Conservation (phyloP, 345 rosid genomes). For the Dipteronia sinensis region DNA sequence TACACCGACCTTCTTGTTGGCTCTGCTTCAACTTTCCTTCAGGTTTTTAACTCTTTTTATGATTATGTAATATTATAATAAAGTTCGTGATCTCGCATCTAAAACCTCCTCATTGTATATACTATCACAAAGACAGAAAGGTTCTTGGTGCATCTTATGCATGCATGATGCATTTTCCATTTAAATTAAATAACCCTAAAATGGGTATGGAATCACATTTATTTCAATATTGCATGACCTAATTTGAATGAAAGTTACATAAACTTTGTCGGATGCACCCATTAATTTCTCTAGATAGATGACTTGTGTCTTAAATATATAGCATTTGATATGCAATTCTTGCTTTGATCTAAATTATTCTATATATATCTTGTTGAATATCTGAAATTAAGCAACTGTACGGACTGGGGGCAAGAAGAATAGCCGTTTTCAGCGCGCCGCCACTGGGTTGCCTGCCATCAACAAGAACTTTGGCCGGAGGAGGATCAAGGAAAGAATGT, state of each 20-base stretch:
- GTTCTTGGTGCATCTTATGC: too few species aligned
- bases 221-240: neutral
- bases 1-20: slow-evolving; percentile 39
- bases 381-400: slow-evolving; percentile 38
- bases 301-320: too few species aligned
- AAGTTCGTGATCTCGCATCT: too few species aligned
- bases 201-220: neutral
- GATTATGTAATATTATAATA: too few species aligned
- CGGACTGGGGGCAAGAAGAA: slow-evolving; percentile 44
- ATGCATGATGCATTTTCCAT: too few species aligned
- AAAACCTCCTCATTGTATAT: too few species aligned
- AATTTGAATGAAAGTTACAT: too few species aligned
- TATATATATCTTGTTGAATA: neutral
- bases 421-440: slow-evolving; percentile 45
- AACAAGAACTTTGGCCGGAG: slow-evolving; percentile 38
- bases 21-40: slow-evolving; percentile 33
- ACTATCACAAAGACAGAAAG: too few species aligned
- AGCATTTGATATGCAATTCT: neutral
- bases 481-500: slow-evolving; percentile 26
- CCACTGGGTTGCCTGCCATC: slow-evolving; percentile 64
- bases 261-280: too few species aligned
- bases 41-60: slow-evolving; percentile 25
- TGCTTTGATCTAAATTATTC: neutral
- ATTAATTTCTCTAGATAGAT: too few species aligned
- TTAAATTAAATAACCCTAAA: too few species aligned